A percentile compares a stretch with the other conserved stretches of the same genome.
These are phyloP conservation scores for Camptophora hylomeconis DNA, from an alignment of 2,329 filamentous ascomycete genomes.

Conservation along the genomic window DNA sequence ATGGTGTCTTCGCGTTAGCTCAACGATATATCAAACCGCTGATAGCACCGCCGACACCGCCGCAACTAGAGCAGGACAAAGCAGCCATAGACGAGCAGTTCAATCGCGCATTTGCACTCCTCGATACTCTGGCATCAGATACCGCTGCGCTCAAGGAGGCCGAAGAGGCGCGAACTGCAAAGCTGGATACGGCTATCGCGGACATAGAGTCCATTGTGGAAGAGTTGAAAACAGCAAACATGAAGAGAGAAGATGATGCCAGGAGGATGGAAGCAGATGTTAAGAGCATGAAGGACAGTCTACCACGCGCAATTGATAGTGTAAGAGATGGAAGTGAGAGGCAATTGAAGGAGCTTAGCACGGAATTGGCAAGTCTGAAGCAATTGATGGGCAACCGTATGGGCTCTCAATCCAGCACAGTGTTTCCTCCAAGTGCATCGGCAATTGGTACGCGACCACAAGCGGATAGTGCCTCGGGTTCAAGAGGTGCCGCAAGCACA, in stretches of 20 bases:
- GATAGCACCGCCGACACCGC: conserved; percentile 83
- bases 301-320: conserved; percentile 77
- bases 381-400: conserved; percentile 61
- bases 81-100: conserved; percentile 85
- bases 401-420: conserved; percentile 19
- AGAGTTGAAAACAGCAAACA: conserved; percentile 69
- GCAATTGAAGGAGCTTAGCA: conserved; percentile 70
- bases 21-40: conserved; percentile 89
- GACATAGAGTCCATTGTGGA: conserved; percentile 75
- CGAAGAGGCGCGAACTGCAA: conserved; percentile 71
- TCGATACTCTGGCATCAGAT: conserved; percentile 85
- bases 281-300: conserved; percentile 63
- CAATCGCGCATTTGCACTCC: conserved; percentile 75
- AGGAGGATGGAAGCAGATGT: conserved; percentile 80
- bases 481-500: conserved; percentile 3
- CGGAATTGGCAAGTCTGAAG: conserved; percentile 85
- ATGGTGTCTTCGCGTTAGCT: conserved; percentile 75
- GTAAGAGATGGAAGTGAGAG: conserved; percentile 75
- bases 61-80: conserved; percentile 90
- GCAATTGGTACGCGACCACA: conserved; percentile 18
- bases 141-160: conserved; percentile 77
- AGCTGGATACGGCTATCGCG: conserved; percentile 64
- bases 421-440: conserved; percentile 16
- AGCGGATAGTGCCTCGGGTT: conserved; percentile 3
- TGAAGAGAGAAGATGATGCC: conserved; percentile 74